Base-by-base conservation (phyloP, 495 filamentous ascomycete species). In the Podospora comata region DNA sequence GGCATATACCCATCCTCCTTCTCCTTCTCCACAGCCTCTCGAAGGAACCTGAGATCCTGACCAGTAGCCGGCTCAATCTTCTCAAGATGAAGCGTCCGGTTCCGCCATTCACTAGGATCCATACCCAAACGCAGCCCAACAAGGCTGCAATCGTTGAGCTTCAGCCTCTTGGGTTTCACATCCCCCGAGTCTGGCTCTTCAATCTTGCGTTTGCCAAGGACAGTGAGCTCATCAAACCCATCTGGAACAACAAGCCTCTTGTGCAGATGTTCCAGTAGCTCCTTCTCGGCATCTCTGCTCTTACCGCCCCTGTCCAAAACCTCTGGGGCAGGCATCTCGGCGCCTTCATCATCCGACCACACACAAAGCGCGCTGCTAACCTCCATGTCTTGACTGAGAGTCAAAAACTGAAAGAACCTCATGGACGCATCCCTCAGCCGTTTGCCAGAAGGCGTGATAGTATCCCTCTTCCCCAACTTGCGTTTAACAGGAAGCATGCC, bases 371-470 rank as follows among this genome's bases (percentile, higher is more conserved):
- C 69, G 28, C 68, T 60, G 60, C 67, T 67, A 18, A 79, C 61
- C 32, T 65, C 70, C 20, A 78, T 59, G 13, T 78, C 67, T 3
- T 68, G 59, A n/a, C 72, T 69, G n/a, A 79, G 63, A 5, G 68
- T 71, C 44, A 79, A 32, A 18, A 78, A 19, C 63, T 79, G 76
- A 28, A 78, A 78, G 62, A 75, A 78, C 23, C 68, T 68, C 65
- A 70, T 58, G 44, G 68, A 61, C 19, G 65, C 65, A 15, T 59
- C 63, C 7, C 68, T 62, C 44, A 74, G 39, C 13, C 48, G 56
- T 48, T 48, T 66, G 23, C 44, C 60, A 15, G 44, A 32, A 4
- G 13, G 53, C 34, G 56, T 53, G 1, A 23, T 27, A 19, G 60
- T 28, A 23, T 63, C 58, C 9, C 65, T 20, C 53, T 26, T 6